These are phyloP conservation scores for Rhizodiscina lignyota DNA, from an alignment of 495 filamentous ascomycete genomes.

Conservation along the genomic window DNA sequence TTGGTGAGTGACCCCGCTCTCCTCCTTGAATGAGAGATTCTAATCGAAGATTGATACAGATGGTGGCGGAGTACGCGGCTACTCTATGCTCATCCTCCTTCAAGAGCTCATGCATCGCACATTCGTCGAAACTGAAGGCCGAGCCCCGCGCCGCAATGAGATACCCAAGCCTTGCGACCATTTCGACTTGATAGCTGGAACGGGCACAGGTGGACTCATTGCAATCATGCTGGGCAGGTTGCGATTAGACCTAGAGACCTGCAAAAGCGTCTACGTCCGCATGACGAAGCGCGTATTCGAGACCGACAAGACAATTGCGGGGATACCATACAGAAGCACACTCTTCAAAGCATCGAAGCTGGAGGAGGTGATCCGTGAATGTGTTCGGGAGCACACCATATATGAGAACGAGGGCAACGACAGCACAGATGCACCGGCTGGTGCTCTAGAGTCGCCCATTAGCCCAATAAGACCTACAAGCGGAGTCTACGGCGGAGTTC, in stretches of 20 bases:
- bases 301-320: conserved; percentile 92
- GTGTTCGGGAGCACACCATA: conserved; percentile 73
- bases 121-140: conserved; percentile 71
- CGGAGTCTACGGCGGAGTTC: conserved; percentile 3
- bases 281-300: conserved; percentile 92
- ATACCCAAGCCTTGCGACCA: conserved; percentile 97
- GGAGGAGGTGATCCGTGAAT: conserved; percentile 84
- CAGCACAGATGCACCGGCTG: conserved; percentile 5
- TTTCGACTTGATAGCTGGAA: conserved; percentile 91
- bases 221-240: conserved; percentile 91
- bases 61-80: conserved; percentile 91
- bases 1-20: conserved; percentile 41
- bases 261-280: conserved; percentile 87
- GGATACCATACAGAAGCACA: conserved; percentile 83
- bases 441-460: conserved; percentile 8
- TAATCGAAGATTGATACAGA: conserved; percentile 33
- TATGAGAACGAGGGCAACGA: conserved; percentile 65
- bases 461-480: conserved; percentile 7
- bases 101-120: conserved; percentile 92
- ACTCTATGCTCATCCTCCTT: conserved; percentile 89
- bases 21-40: not conserved
- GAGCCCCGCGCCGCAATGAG: conserved; percentile 66
- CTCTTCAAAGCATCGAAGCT: conserved; percentile 91
- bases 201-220: conserved; percentile 87
- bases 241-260: conserved; percentile 83